Evolutionary conservation across 495 filamentous ascomycete genomes (phyloP), one percentile per base, ranked within the genome.

Genomic region (Aspergillus coremiiformis): DNA sequence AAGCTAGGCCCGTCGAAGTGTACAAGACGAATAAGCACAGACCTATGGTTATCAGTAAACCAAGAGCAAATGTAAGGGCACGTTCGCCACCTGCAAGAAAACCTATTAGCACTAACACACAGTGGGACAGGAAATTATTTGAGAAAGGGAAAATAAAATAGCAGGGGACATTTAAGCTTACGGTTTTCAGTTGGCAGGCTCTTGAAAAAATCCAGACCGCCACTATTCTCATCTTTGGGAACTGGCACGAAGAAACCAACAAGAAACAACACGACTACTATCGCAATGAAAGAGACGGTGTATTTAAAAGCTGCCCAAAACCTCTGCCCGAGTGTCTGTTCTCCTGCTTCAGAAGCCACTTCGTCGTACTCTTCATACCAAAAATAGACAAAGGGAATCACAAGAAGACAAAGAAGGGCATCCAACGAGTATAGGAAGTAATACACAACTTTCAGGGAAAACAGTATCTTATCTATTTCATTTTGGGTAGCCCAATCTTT

Each of bases 361-460:
- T 95, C 85, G 59, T 92, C 87, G 60, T 94, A 93, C 68, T 97
- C 94, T 69, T 99, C 93, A 55, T 94, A 95, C 83, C 84, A 96
- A 69, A 99, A 99, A 70, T 97, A 99, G 11, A 90, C 84, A 64
- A 99, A 99, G 1, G 93, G 93, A 17, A 96, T 83, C 17, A 95
- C 81, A 29, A 98, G 62, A 32, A 99, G 76, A 64, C 94, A 97
- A 12, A 99, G 84, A 2, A 95, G 65, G 1, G 91, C 91, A 68
- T 99, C 94, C 53, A 95, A 67, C 26, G 86, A 92, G 69, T 97
- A 99, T 0, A 97, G 77, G 0, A 81, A 76, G 68, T 97, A 99
- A 68, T 97, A 99, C 45, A 96, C 84, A 51, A 93, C 80, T 60
- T 87, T 87, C 37, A 99, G 73, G 0, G 87, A 87, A 26, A 80